Percentiles rank a stretch among this genome's conserved stretches.
phyloP scores from a whole-genome alignment of 495 filamentous ascomycete species.

The Penicillium coffeae region DNA sequence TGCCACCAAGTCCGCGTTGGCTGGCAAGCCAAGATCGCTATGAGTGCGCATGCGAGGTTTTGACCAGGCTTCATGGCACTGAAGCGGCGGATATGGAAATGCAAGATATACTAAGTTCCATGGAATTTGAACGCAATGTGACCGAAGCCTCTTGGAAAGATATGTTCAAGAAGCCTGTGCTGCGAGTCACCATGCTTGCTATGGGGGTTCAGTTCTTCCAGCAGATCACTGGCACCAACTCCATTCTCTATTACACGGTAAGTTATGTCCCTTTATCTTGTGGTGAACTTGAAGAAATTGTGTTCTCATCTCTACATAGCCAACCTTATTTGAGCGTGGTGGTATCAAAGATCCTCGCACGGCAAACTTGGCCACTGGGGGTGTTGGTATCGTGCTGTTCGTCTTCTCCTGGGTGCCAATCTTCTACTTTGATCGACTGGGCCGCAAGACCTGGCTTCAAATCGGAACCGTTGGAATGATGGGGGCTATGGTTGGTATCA shows the following conservation, averaged over 20 bases:
- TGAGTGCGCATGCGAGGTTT: slow-evolving; percentile 59
- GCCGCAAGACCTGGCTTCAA: slow-evolving; percentile 34
- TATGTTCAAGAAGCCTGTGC: slow-evolving; percentile 48
- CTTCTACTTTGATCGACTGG: slow-evolving; percentile 19
- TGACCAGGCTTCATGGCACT: slow-evolving; percentile 58
- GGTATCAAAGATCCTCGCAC: slow-evolving; percentile 19
- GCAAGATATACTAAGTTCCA: slow-evolving; percentile 75
- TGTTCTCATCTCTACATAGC: slow-evolving; percentile 5
- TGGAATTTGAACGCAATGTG: slow-evolving; percentile 68
- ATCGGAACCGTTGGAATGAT: slow-evolving; percentile 56
- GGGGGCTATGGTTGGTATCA: slow-evolving; percentile 62
- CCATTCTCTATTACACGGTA: slow-evolving; percentile 28
- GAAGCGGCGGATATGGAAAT: slow-evolving; percentile 61
- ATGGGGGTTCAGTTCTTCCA: slow-evolving; percentile 36
- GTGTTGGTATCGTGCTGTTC: slow-evolving; percentile 20
- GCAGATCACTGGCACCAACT: slow-evolving; percentile 36
- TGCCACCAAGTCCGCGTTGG: slow-evolving; percentile 78
- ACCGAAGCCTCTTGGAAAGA: slow-evolving; percentile 64
- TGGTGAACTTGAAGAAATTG: not conserved
- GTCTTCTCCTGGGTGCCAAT: slow-evolving; percentile 20
- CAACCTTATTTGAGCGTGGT: slow-evolving; percentile 17
- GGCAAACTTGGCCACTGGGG: slow-evolving; percentile 18
- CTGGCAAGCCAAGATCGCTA: slow-evolving; percentile 65
- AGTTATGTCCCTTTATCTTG: not conserved
- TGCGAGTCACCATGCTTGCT: slow-evolving; percentile 25